Evolutionary conservation across 495 filamentous ascomycete genomes (phyloP).

Genomic region (Penicillium angulare): DNA sequence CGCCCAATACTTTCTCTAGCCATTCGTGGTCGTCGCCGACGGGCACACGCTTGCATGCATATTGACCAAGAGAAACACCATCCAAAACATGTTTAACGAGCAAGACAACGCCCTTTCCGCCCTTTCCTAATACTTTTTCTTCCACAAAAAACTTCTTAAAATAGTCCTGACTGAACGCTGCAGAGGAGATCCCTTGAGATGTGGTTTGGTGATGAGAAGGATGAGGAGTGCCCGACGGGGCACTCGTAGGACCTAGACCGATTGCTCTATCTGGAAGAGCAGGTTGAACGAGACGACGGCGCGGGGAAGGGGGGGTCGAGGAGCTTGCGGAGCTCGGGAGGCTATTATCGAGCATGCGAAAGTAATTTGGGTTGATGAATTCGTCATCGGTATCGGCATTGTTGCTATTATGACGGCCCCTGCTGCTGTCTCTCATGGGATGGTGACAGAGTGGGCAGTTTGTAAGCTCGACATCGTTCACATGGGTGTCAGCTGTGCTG

Average conservation of each 20-base stretch:
- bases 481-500: conserved; percentile 48
- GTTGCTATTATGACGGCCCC: conserved; percentile 33
- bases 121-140: conserved; percentile 79
- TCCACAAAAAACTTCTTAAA: conserved; percentile 90
- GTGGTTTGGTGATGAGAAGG: too few relatives aligned
- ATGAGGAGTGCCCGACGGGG: conserved; percentile 49
- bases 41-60: conserved; percentile 95
- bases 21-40: conserved; percentile 94
- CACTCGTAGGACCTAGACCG: conserved; percentile 32
- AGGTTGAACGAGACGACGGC: conserved; percentile 50
- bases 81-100: conserved; percentile 89
- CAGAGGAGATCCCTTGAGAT: conserved; percentile 69
- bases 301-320: conserved; percentile 50
- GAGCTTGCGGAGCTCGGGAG: conserved; percentile 49
- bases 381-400: conserved; percentile 52
- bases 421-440: conserved; percentile 56
- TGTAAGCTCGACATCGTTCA: conserved; percentile 48
- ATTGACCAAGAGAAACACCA: conserved; percentile 80
- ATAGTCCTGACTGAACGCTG: conserved; percentile 87
- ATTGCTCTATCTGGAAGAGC: conserved; percentile 38
- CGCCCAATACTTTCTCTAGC: conserved; percentile 89
- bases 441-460: conserved; percentile 89
- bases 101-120: conserved; percentile 91
- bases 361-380: conserved; percentile 89
- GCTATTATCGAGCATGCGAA: conserved; percentile 79